Evolutionary conservation across 2,329 filamentous ascomycete species (phyloP), one percentile per base, ranked within the genome.

Genomic region (Colletotrichum liaoningense): DNA sequence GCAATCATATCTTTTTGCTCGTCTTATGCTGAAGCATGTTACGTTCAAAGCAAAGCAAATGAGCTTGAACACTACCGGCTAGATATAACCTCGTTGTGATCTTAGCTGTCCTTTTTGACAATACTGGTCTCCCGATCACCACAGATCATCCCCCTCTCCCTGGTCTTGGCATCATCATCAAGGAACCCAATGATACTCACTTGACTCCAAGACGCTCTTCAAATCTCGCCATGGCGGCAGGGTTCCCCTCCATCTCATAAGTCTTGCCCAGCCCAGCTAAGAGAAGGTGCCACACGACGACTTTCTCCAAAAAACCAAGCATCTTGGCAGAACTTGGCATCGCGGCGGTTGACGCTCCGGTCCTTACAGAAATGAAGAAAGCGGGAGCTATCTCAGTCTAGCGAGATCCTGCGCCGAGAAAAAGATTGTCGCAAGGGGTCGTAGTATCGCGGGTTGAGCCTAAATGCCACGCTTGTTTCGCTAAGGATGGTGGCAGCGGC

Each of bases 321-420:
- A 73, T 62, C 71, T 73, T 70, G 71, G 71, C 71, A 14, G 19
- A 3, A 35, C 67, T 73, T 70, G 71, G 71, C 71, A 73, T 58
- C 33, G 56, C 67, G 67, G 71, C n/a, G 38, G 57, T 14, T 62
- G 8, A 70, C 24, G 55, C 56, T 70, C 71, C 67, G 49, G 30
- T 35, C 59, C 60, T 49, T 49, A 6, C 42, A 49, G 42, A 60
- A 24, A 42, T 19, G 16, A 5, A 42, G 38, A 42, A 8, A 16
- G 35, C 60, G 65, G 49, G 56, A 62, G 26, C 54, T 35, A 62
- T 38, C 58, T 46, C 19, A 24, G 30, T 14, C 54, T 57, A 63
- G 57, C 49, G 22, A 56, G 35, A 12, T 54, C 26, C 49, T 38
- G 30, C 59, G 59, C 70, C n/a, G 16, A 70, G 28, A 42, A 22